Base-by-base conservation (phyloP, 2,329 filamentous ascomycete species). In the Clarireedia paspali region DNA sequence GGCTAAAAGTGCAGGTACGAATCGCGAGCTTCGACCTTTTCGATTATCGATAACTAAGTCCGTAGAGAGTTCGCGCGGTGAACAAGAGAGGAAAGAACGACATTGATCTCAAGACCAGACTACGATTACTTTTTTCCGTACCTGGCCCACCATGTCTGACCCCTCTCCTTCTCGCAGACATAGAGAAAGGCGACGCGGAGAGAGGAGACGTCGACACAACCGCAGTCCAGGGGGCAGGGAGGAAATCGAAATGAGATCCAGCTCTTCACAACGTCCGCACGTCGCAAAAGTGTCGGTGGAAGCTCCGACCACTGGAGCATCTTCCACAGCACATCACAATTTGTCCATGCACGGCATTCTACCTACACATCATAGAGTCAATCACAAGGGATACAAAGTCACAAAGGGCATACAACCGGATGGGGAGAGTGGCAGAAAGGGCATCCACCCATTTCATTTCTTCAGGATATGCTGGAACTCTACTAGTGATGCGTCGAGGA, bases 341-440 rank as follows among this genome's bases (percentile, higher is more conserved):
- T 42, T 55, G 26, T 42, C 38, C 17, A 9, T 55, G 4, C 53
- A 55, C 26, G 20, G 50, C 23, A 50, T 50, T 26, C 46, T 55
- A 15, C 53, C 53, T 39, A 50, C 47, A 14, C 53, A 55, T 30
- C 30, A 47, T 34, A 34, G 30, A 49, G 45, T 60, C 59, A 62
- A 63, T 34, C 59, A 60, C 23, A 59, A 59, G 23, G 55, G 53
- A 1, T 61, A 68, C 40, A 66, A 62, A 53, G 62, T 70, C 17
- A 72, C 71, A 23, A 68, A 59, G 39, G 61, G 61, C 6, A 72
- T 76, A 45, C 64, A 73, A 34, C 72, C 73, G 10, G 76, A 78
- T 26, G 87, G 86, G 59, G 86, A 90, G 71, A 88, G 84, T 67
- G 86, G 86, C 39, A 79, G 87, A 39, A 72, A 68, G 5, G 86